Percentiles rank a stretch among this genome's conserved stretches.
Evolutionary conservation across 2,329 filamentous ascomycete species (phyloP).

Genomic region (Graphilbum fragrans): DNA sequence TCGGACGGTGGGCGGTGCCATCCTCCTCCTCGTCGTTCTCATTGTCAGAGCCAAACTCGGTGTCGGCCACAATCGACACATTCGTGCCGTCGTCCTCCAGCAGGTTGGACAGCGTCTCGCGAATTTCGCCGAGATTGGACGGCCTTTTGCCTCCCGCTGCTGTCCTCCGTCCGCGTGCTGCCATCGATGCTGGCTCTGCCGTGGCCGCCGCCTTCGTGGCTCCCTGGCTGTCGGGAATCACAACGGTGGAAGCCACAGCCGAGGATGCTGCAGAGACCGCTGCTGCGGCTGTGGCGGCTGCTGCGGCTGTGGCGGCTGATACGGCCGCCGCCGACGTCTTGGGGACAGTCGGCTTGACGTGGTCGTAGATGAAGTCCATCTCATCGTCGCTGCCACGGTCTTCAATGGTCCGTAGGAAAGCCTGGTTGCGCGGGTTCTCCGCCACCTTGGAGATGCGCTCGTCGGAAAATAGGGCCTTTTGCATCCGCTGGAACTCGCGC

Average conservation of each 20-base stretch:
- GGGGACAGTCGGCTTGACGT: conserved; percentile 18
- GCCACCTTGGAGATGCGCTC: conserved; percentile 86
- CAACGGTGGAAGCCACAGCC: neutral
- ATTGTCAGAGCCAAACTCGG: conserved; percentile 27
- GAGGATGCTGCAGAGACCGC: neutral
- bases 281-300: neutral
- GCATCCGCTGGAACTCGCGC: conserved; percentile 81
- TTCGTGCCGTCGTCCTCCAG: conserved; percentile 54
- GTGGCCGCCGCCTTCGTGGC: neutral
- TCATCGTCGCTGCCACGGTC: conserved; percentile 68
- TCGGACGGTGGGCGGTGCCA: conserved; percentile 14
- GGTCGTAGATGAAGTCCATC: conserved; percentile 52
- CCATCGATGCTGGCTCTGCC: conserved; percentile 19
- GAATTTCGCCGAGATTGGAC: conserved; percentile 65
- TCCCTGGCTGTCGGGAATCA: conserved; percentile 9
- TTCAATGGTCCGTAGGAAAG: conserved; percentile 83
- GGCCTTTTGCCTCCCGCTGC: conserved; percentile 49
- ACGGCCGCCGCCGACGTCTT: conserved; percentile 20
- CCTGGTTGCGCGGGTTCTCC: conserved; percentile 75
- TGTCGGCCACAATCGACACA: conserved; percentile 33
- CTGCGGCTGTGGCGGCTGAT: conserved; percentile 22
- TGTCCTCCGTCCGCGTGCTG: conserved; percentile 46
- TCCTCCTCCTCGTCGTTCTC: conserved; percentile 27
- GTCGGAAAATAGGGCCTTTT: conserved; percentile 74
- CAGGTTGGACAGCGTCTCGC: conserved; percentile 71